These are phyloP conservation scores for Fusarium globosum DNA, from an alignment of 2,329 filamentous ascomycete genomes.

Conservation along the genomic window DNA sequence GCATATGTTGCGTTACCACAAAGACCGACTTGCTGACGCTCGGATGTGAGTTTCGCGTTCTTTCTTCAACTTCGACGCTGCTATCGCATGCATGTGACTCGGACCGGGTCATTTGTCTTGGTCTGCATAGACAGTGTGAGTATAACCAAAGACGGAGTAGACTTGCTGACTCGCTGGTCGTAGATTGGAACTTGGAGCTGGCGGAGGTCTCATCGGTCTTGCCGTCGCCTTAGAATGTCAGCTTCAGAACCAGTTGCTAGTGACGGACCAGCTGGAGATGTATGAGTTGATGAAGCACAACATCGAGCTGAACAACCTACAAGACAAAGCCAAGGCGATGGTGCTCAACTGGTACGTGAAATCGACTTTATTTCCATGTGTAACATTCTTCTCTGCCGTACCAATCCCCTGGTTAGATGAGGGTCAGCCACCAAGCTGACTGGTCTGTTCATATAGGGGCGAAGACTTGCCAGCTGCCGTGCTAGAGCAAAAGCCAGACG, in stretches of 20 bases:
- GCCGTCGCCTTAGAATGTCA: conserved; percentile 68
- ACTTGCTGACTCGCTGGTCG: conserved; percentile 39
- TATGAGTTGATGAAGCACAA: conserved; percentile 86
- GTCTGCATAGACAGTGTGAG: conserved; percentile 16
- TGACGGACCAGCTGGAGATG: conserved; percentile 93
- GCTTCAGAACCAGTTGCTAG: conserved; percentile 68
- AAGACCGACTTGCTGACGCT: conserved; percentile 69
- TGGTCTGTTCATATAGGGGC: conserved; percentile 59
- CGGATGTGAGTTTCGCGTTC: conserved; percentile 69
- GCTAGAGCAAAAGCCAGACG: conserved; percentile 71
- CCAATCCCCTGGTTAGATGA: neutral
- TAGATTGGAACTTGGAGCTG: conserved; percentile 91
- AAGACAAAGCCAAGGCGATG: conserved; percentile 70
- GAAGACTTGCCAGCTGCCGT: conserved; percentile 67
- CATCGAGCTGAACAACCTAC: conserved; percentile 81
- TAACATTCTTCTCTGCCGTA: conserved; percentile 39
- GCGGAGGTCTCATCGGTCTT: conserved; percentile 85
- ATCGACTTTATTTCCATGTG: neutral
- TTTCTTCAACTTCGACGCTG: neutral
- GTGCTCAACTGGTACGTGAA: conserved; percentile 82
- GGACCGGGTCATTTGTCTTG: neutral
- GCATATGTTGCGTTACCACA: conserved; percentile 83
- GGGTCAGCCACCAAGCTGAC: conserved; percentile 33
- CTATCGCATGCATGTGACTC: conserved; percentile 20
- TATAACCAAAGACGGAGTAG: conserved; percentile 2